Evolutionary conservation across 2,329 filamentous ascomycete genomes (phyloP), one percentile per base, ranked within the genome.

Genomic region (Didymella sp.): DNA sequence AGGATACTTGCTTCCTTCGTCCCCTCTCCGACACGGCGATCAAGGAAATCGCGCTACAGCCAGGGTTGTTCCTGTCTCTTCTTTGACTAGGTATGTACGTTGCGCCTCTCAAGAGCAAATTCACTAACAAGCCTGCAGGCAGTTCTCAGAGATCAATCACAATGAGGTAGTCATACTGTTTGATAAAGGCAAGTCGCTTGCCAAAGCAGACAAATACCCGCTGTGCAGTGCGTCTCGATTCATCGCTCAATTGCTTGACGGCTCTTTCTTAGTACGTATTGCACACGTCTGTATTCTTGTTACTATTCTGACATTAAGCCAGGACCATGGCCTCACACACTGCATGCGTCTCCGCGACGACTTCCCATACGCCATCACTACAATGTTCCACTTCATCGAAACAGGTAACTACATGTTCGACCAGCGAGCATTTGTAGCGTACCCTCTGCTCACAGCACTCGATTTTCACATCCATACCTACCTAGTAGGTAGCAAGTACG

Each of bases 381-480:
- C 60, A 22, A 57, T 68, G 60, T 41, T 69, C 3, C 30, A 60
- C 13, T 73, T 68, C 51, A 43, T 72, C 11, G 50, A 58, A n/a
- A 59, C 54, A 4, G 60, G 59, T 3, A 31, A 31, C 46, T 73
- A 73, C 51, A 21, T 38, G n/a, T 59, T 67, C 58, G 56, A 64
- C 21, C 40, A 53, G 19, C 31, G 25, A 13, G 43, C 54, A 2
- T 49, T 44, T 8, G 48, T 59, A 43, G 13, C 37, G 17, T 58
- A 60, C 27, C 63, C 64, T 7, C 38, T 55, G 22, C 58, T 67
- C 35, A 70, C 66, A 7, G 48, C 63, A 30, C 60, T 69, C 2
- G 70, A 73, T 45, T 54, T 66, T 1, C 66, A 72, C 45, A 37
- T 72, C 15, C 69, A 71, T 35, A 56, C 57, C n/a, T 72, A 72